Percentiles rank a stretch among this genome's conserved stretches.
These are phyloP conservation scores for Crepidotus variabilis DNA, from an alignment of 768 basidiomycete genomes.

Conservation along the genomic window DNA sequence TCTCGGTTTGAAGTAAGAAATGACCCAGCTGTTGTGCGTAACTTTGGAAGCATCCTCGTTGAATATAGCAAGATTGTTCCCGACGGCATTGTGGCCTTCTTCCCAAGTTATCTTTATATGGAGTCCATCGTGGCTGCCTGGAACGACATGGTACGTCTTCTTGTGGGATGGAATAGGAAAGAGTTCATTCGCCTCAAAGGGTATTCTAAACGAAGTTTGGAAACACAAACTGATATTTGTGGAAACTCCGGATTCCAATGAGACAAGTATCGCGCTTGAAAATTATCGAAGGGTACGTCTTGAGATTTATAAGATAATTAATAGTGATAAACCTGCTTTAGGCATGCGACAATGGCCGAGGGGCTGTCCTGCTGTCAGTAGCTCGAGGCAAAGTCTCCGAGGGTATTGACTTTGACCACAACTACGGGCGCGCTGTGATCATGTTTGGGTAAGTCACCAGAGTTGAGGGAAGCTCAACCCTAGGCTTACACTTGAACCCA, in stretches of 20 bases:
- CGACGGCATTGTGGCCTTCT: constrained; percentile 98
- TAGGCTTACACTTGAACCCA: constrained; percentile 22
- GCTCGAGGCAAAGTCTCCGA: constrained; percentile 99
- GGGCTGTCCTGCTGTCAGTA: constrained; percentile 93
- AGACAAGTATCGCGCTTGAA: constrained; percentile 96
- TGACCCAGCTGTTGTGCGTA: constrained; percentile 97
- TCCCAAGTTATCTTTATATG: constrained; percentile 99
- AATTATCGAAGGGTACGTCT: constrained; percentile 84
- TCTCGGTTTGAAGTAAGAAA: constrained; percentile 98
- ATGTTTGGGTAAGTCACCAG: constrained; percentile 84
- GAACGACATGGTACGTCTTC: constrained; percentile 92
- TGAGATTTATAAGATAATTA: background rate
- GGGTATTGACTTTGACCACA: constrained; percentile 99
- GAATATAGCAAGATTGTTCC: constrained; percentile 98
- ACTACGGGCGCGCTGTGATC: constrained; percentile 94
- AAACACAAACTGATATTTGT: constrained; percentile 99
- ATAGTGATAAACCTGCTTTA: constrained; percentile 24
- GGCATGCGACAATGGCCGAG: constrained; percentile 99
- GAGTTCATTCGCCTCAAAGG: constrained; percentile 43
- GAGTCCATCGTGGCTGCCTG: constrained; percentile 99
- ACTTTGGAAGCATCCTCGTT: constrained; percentile 96
- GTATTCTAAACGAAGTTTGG: constrained; percentile 98
- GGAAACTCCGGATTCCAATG: constrained; percentile 98
- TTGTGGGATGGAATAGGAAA: background rate
- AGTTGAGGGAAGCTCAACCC: constrained; percentile 7